Conservation (phyloP, 2,329 filamentous ascomycete species). For the Trichoderma atrobrunneum region DNA sequence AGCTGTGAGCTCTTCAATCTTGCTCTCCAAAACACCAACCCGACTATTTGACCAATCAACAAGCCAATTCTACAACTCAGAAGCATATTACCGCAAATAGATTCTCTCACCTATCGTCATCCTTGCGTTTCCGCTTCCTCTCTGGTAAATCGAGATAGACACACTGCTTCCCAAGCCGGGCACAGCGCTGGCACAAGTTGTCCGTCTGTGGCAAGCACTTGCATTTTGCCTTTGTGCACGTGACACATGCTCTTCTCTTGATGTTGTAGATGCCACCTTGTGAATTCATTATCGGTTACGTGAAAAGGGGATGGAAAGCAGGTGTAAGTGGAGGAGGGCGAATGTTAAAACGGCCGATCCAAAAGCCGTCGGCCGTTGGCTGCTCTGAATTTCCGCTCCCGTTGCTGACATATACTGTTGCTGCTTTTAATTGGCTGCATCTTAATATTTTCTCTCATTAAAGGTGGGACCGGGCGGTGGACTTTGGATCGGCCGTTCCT, state of each 20-base stretch:
- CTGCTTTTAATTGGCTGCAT: neutral
- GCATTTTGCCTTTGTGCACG: slow-evolving; percentile 17
- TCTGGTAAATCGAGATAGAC: slow-evolving; percentile 18
- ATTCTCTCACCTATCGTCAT: neutral
- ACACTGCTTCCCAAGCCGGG: slow-evolving; percentile 17
- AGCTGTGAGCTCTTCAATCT: slow-evolving; percentile 4
- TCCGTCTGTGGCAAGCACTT: slow-evolving; percentile 13
- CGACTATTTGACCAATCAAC: neutral
- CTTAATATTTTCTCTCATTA: neutral
- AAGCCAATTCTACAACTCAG: fast-evolving
- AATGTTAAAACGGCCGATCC: slow-evolving; percentile 1
- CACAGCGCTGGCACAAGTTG: slow-evolving; percentile 15
- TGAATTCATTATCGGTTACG: neutral
- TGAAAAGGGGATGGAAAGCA: neutral
- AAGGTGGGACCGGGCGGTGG: neutral
- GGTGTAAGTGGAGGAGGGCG: neutral
- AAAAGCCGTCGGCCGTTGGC: slow-evolving; percentile 6
- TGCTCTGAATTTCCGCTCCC: neutral
- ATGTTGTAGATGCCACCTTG: neutral
- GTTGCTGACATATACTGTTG: neutral
- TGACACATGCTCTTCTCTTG: slow-evolving; percentile 19
- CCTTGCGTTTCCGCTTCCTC: slow-evolving; percentile 6
- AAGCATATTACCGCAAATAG: neutral
- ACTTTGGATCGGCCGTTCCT: neutral
- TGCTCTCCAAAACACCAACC: slow-evolving; percentile 13